Evolutionary conservation across 2,329 filamentous ascomycete species (phyloP).

Genomic region (Colletotrichum tanaceti): DNA sequence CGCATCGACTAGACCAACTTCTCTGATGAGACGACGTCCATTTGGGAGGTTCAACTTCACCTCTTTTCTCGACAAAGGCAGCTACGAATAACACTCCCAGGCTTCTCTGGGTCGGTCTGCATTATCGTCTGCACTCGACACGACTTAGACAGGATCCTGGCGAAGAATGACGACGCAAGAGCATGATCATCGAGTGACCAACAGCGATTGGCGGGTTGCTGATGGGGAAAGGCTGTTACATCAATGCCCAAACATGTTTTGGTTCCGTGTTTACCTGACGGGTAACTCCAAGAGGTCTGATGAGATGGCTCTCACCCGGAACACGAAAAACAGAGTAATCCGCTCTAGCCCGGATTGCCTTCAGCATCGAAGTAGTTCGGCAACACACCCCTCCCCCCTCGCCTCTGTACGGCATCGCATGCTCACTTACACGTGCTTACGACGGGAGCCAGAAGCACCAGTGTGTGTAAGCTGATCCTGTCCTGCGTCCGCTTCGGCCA

Average conservation of each 20-base stretch:
- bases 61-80: neutral
- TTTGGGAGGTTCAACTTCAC: neutral
- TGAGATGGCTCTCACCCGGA: conserved; percentile 4
- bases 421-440: neutral
- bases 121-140: neutral
- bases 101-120: neutral
- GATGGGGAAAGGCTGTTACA: neutral
- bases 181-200: neutral
- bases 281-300: neutral
- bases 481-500: neutral
- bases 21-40: neutral
- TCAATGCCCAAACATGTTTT: neutral
- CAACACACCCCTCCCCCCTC: neutral
- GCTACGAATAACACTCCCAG: neutral
- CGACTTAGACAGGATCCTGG: neutral
- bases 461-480: neutral
- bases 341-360: neutral
- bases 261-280: neutral
- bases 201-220: neutral
- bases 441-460: conserved; percentile 15
- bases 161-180: neutral
- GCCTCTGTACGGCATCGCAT: neutral
- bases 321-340: neutral
- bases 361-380: neutral
- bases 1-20: neutral